Evolutionary conservation across 2,329 filamentous ascomycete genomes (phyloP), one percentile per base, ranked within the genome.

Genomic region (Metarhizium anisopliae): DNA sequence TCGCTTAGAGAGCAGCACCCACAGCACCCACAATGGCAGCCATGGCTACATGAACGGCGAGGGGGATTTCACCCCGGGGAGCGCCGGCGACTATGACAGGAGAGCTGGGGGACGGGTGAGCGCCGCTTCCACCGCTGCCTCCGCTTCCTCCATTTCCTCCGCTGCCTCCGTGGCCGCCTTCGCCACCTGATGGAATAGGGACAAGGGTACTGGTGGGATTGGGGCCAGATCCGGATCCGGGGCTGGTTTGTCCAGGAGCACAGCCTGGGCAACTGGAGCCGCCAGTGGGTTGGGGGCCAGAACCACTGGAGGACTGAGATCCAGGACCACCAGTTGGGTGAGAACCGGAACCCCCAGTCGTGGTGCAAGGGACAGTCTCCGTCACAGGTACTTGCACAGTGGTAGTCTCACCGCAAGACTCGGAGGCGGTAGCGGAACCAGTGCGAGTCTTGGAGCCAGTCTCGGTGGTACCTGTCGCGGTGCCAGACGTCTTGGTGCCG

Each of bases 51-150:
- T 25, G 25, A 4, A 25, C 13, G 36, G 50, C 45, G 25, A 49
- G 20, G 43, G 50, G 50, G 16, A 56, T 25, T 20, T 42, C 43
- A 18, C 51, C 51, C 10, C 25, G 50, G 14, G 45, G 14, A 11
- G 55, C 55, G 20, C 43, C 55, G 25, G 43, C 55, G n/a, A 47
- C 49, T 11, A 42, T 50, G 13, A 50, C 36, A 13, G 55, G 55
- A 11, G 55, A 25, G 43, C 43, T 35, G 20, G 55, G 51, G 2
- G 42, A 32, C 2, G 54, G 18, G 25, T 25, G 25, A 25, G 25
- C 25, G 25, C 25, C 25, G 25, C 25, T 25, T 25, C 25, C 25
- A 25, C 25, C 25, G 43, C 8, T 47, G 20, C 43, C 43, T 20
- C 50, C 50, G 25, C 14, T 36, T n/a, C 50, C 42, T 32, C 25